These are phyloP conservation scores for Fraxinus sp. DNA, from an alignment of 305 asterid species.

Conservation along the genomic window DNA sequence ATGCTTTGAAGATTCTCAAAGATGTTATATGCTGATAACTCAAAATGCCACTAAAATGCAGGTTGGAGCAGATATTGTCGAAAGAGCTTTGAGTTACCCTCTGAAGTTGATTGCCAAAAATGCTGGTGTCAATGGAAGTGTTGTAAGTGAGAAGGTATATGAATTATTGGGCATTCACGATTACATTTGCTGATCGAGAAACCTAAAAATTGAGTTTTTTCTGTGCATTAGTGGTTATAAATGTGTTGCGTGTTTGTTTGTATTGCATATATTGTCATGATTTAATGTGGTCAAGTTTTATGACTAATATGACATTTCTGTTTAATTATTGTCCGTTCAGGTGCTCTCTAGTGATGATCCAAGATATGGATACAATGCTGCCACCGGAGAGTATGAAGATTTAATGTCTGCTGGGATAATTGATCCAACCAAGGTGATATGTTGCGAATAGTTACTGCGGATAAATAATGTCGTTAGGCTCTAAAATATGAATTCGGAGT, in stretches of 20 bases:
- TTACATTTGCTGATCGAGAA: neutral
- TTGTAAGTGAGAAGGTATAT: constrained; percentile 89
- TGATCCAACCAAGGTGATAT: constrained; percentile 84
- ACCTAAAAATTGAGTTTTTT: neutral
- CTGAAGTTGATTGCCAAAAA: constrained; percentile 94
- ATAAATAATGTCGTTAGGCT: neutral
- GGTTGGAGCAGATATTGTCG: constrained; percentile 98
- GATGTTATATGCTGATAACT: neutral
- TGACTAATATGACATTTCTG: neutral
- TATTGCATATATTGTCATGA: neutral
- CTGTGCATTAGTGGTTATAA: neutral
- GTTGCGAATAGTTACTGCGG: neutral
- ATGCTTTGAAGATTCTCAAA: neutral
- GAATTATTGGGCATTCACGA: neutral
- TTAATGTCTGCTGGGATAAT: constrained; percentile 94
- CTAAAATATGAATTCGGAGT: neutral
- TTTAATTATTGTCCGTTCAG: constrained; percentile 27
- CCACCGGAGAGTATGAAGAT: constrained; percentile 87
- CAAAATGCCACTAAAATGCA: constrained; percentile 23
- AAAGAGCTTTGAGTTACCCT: constrained; percentile 93
- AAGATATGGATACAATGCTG: constrained; percentile 86
- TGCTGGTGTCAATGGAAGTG: constrained; percentile 96
- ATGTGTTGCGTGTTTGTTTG: neutral
- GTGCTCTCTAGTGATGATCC: constrained; percentile 78
- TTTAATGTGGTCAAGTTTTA: neutral